Percentiles rank a stretch among this genome's conserved stretches.
These are phyloP conservation scores for Lophiostoma macrostomum DNA, from an alignment of 495 filamentous ascomycete genomes.

Conservation along the genomic window DNA sequence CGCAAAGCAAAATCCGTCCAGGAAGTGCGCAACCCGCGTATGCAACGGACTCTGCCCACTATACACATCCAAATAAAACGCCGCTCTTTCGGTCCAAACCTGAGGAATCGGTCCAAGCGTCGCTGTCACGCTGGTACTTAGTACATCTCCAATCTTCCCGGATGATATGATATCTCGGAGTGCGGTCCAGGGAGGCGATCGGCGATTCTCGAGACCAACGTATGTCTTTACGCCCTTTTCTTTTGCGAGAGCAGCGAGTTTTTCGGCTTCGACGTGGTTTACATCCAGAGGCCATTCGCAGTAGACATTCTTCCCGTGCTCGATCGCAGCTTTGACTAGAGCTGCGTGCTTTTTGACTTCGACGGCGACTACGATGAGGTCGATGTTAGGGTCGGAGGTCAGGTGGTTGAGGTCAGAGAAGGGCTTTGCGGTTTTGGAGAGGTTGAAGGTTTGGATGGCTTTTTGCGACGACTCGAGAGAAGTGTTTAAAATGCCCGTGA, in stretches of 20 bases:
- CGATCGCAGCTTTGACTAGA: slow-evolving; percentile 47
- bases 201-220: slow-evolving; percentile 51
- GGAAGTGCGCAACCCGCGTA: no score
- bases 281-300: slow-evolving; percentile 55
- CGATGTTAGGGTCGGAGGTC: slow-evolving; percentile 53
- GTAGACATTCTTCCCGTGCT: slow-evolving; percentile 55
- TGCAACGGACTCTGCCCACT: no score
- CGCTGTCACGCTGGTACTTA: slow-evolving; percentile 51
- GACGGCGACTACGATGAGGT: slow-evolving; percentile 56
- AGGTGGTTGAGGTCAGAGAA: slow-evolving; percentile 55
- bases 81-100: no score
- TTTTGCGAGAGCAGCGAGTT: slow-evolving; percentile 44
- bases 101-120: no score
- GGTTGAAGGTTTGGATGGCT: slow-evolving; percentile 49
- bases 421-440: slow-evolving; percentile 47
- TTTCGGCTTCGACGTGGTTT: slow-evolving; percentile 38
- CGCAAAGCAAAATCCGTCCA: no score
- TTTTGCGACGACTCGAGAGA: slow-evolving; percentile 47
- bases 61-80: no score
- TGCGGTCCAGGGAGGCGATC: slow-evolving; percentile 45
- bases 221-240: slow-evolving; percentile 44
- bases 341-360: slow-evolving; percentile 54
- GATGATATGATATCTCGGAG: slow-evolving; percentile 48
- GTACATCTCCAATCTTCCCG: slow-evolving; percentile 53
- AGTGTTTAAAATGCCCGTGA: slow-evolving; percentile 60